Conservation (phyloP, 805 yeast genomes). For the Hanseniaspora thailandica region DNA sequence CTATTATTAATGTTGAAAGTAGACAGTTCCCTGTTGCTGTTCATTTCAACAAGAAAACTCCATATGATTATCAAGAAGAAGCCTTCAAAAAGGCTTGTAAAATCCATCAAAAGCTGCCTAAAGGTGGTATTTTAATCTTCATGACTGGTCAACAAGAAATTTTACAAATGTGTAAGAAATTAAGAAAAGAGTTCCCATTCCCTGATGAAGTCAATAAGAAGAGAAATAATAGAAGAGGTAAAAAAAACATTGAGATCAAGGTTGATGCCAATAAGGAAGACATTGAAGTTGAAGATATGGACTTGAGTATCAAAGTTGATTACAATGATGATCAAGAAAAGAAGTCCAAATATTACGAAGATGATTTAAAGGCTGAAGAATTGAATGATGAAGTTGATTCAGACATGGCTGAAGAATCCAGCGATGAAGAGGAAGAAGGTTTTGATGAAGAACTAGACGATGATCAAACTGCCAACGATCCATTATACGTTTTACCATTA, state of each 20-base stretch:
- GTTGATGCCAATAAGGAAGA: conserved; percentile 51
- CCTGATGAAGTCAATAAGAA: conserved; percentile 22
- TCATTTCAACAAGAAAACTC: conserved; percentile 76
- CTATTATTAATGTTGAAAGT: conserved; percentile 78
- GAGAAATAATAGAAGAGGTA: conserved; percentile 17
- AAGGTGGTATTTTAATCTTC: conserved; percentile 85
- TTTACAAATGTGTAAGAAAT: conserved; percentile 53
- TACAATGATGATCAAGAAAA: conserved; percentile 24
- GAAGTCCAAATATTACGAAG: conserved; percentile 23
- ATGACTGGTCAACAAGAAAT: conserved; percentile 94
- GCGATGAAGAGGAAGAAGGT: conserved; percentile 44
- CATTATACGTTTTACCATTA: conserved; percentile 79
- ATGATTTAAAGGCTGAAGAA: conserved; percentile 30
- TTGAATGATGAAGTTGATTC: conserved; percentile 28
- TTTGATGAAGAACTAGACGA: conserved; percentile 60
- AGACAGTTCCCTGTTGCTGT: conserved; percentile 88
- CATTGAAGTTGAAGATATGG: conserved; percentile 81
- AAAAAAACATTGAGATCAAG: conserved; percentile 32
- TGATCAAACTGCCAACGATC: conserved; percentile 61
- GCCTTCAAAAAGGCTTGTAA: conserved; percentile 75
- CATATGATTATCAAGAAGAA: conserved; percentile 70
- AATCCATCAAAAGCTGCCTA: conserved; percentile 76
- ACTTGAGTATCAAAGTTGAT: conserved; percentile 42
- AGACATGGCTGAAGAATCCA: conserved; percentile 10
- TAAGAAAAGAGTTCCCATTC: conserved; percentile 59